Base-by-base conservation (phyloP, 306 rosid genomes). In the Lathyrus oleraceus region DNA sequence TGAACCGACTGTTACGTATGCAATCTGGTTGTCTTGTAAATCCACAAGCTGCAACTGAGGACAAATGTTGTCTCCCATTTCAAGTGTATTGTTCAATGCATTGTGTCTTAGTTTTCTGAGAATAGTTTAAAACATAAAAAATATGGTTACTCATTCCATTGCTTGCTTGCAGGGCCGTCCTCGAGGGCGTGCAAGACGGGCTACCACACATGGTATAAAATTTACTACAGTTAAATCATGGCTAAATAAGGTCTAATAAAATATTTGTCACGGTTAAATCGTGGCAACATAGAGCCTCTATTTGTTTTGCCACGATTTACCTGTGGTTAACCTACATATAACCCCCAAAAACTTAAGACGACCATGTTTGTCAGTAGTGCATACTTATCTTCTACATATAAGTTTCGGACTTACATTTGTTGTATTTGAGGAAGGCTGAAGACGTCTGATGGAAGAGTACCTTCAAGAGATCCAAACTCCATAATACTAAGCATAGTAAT, bases 401-500 rank as follows among this genome's bases (percentile, higher is more conserved):
- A 52, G 67, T 67, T 40, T 57, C 36, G 35, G 53, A 80, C 96
- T 83, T 91, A 94, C 99, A 94, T 87, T 94, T 89, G 97, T 71
- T 94, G 92, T 73, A 94, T 76, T 65, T 85, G 89, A 62, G 88
- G 81, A 69, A 76, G 76, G 87, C 86, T 71, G 83, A 94, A 91
- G 45, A 94, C 75, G 64, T 82, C 74, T 15, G 85, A 70, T 27
- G 99, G 99, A 21, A 94, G 78, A 40, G 78, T 32, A 47, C 99
- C 99, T 79, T 81, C 73, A 28, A 94, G 81, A n/a, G 87, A 68
- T 62, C 97, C 99, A 76, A 63, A 75, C 84, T 94, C 99, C 76
- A 91, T 20, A 35, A 91, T 36, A 78, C 98, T 94, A 27, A 2
- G 69, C 49, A 49, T 45, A 74, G 42, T 4, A 15, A 15, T 25